Evolutionary conservation across 2,329 filamentous ascomycete species (phyloP).

Genomic region (Esteya vermicola): DNA sequence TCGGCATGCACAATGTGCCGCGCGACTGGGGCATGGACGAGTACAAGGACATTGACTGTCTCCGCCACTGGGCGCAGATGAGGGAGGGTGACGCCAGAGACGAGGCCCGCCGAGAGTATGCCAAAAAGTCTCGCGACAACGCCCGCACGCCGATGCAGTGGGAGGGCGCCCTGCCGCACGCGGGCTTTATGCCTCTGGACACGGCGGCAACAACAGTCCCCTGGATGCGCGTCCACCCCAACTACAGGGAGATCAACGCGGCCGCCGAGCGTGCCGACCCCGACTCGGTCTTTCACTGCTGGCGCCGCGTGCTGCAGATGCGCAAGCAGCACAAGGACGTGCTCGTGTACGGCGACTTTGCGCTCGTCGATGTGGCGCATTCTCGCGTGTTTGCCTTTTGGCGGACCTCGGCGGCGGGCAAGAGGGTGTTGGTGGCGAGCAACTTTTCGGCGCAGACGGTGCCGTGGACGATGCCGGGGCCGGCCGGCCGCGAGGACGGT

Average conservation of each 20-base stretch:
- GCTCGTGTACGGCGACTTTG: constrained; percentile 4
- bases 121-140: constrained; percentile 4
- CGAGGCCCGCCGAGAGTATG: neutral
- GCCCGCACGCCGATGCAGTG: constrained; percentile 6
- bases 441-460: neutral
- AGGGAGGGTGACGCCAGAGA: neutral
- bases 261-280: constrained; percentile 1
- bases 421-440: neutral
- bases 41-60: constrained; percentile 25
- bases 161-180: neutral
- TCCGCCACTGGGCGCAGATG: neutral
- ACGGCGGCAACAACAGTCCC: too few relatives aligned
- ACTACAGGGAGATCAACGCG: constrained; percentile 1
- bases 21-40: constrained; percentile 31
- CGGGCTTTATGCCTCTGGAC: neutral
- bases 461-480: neutral
- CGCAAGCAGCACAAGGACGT: constrained; percentile 3
- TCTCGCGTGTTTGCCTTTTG: constrained; percentile 1
- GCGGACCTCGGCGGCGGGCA: neutral
- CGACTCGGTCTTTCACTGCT: constrained; percentile 3
- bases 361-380: constrained; percentile 1
- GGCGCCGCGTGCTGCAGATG: neutral
- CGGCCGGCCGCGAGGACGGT: too few relatives aligned
- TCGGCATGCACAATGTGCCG: constrained; percentile 40
- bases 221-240: constrained; percentile 5